A percentile compares a stretch with the other conserved stretches of the same genome.
phyloP scores from a whole-genome alignment of 2,329 filamentous ascomycete species.

The Pseudogymnoascus sp. region DNA sequence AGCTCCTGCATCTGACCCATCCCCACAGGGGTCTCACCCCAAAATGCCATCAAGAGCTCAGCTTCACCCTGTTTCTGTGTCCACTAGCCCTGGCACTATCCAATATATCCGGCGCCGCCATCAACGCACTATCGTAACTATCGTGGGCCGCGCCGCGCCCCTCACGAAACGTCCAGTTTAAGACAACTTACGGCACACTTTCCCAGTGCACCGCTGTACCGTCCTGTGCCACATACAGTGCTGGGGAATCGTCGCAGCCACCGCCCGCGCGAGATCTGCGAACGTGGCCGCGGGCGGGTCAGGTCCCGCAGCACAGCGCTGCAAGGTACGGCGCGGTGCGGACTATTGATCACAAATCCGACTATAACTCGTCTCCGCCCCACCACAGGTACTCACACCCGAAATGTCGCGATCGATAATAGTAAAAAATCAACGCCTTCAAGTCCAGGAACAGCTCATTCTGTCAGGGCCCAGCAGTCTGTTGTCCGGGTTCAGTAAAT shows the following conservation, averaged over 20 bases:
- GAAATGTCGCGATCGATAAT: constrained; percentile 4
- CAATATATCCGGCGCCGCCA: constrained; percentile 4
- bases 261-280: background rate
- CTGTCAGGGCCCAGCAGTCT: background rate
- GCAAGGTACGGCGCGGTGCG: constrained; percentile 6
- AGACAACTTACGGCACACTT: background rate
- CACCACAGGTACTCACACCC: background rate
- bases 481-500: constrained; percentile 4
- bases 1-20: constrained; percentile 5
- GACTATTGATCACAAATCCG: constrained; percentile 6
- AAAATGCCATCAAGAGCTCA: constrained; percentile 7
- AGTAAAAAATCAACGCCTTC: background rate
- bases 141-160: background rate
- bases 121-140: constrained; percentile 3
- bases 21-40: background rate
- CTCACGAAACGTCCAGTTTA: background rate
- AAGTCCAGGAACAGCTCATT: background rate
- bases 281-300: constrained; percentile 6
- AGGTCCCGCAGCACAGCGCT: background rate
- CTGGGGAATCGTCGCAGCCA: background rate
- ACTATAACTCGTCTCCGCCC: background rate
- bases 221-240: background rate
- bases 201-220: background rate
- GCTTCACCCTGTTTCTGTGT: background rate
- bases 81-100: background rate